phyloP scores from a whole-genome alignment of 2,329 filamentous ascomycete genomes.

The Ascochyta viciae-villosae region DNA sequence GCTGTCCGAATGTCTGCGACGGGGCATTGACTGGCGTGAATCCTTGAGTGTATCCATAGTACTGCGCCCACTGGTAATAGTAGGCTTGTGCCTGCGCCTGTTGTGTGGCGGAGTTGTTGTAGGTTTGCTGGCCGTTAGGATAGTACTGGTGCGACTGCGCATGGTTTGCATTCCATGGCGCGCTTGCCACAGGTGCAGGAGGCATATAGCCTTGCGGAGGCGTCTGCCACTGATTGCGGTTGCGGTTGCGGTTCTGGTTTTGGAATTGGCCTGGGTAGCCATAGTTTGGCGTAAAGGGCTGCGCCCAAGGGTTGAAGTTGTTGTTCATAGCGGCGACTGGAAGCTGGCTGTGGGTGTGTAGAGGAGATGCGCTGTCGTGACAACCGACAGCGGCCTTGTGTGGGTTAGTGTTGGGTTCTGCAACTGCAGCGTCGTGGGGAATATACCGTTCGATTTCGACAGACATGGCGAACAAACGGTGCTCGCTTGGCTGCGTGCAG shows the following conservation, averaged over 20 bases:
- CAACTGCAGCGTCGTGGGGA: constrained; percentile 32
- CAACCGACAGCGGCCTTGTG: constrained; percentile 32
- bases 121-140: constrained; percentile 14
- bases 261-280: constrained; percentile 18
- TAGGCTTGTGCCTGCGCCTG: constrained; percentile 27
- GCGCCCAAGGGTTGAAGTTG: constrained; percentile 27
- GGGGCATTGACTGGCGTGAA: constrained; percentile 17
- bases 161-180: constrained; percentile 8
- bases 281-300: constrained; percentile 26
- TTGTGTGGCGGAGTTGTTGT: constrained; percentile 20
- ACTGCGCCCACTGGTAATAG: constrained; percentile 31
- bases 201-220: constrained; percentile 10
- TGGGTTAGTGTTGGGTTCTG: constrained; percentile 36
- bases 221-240: constrained; percentile 8
- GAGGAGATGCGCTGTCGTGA: constrained; percentile 24
- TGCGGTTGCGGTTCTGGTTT: constrained; percentile 17
- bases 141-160: constrained; percentile 19
- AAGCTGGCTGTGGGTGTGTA: constrained; percentile 13
- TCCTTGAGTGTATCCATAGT: constrained; percentile 16
- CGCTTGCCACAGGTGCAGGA: constrained; percentile 9
- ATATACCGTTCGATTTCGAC: constrained; percentile 36
- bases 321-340: constrained; percentile 31
- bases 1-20: constrained; percentile 19
- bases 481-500: constrained; percentile 17
- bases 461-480: constrained; percentile 34